Conservation (phyloP, 2,329 filamentous ascomycete genomes). For the Colletotrichum musicola region DNA sequence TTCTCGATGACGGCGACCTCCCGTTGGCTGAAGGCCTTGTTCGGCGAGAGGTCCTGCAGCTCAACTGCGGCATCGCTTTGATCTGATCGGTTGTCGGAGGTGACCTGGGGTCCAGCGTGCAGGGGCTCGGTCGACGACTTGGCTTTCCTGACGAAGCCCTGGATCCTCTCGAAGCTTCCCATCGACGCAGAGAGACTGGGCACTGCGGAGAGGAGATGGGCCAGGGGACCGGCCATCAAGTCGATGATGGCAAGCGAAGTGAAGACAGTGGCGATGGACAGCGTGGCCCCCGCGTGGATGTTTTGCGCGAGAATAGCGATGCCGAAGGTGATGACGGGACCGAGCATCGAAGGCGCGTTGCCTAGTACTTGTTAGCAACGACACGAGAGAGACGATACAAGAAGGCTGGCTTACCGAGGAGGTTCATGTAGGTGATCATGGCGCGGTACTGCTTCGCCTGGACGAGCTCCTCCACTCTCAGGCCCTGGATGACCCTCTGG, state of each 20-base stretch:
- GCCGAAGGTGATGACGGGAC: conserved; percentile 42
- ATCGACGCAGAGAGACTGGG: conserved; percentile 42
- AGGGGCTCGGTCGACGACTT: neutral
- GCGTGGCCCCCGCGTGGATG: conserved; percentile 2
- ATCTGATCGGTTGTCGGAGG: neutral
- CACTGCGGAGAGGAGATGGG: conserved; percentile 40
- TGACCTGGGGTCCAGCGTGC: neutral
- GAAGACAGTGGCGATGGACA: conserved; percentile 39
- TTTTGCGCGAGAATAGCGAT: conserved; percentile 38
- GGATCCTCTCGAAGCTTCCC: conserved; percentile 43
- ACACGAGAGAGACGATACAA: too few species aligned
- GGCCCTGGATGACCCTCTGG: conserved; percentile 34
- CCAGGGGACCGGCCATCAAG: conserved; percentile 41
- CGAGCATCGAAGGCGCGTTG: conserved; percentile 35
- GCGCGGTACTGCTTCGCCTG: conserved; percentile 41
- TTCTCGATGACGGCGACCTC: neutral
- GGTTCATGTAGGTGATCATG: conserved; percentile 34
- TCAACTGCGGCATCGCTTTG: neutral
- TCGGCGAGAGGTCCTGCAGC: neutral
- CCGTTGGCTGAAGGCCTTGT: too few species aligned
- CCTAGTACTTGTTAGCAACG: conserved; percentile 3
- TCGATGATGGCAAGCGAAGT: conserved; percentile 44
- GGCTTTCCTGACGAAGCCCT: conserved; percentile 32
- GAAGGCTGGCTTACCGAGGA: conserved; percentile 2
- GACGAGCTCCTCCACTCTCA: conserved; percentile 41